These are phyloP conservation scores for Xylaria telfairii DNA, from an alignment of 495 filamentous ascomycete species.

Conservation along the genomic window DNA sequence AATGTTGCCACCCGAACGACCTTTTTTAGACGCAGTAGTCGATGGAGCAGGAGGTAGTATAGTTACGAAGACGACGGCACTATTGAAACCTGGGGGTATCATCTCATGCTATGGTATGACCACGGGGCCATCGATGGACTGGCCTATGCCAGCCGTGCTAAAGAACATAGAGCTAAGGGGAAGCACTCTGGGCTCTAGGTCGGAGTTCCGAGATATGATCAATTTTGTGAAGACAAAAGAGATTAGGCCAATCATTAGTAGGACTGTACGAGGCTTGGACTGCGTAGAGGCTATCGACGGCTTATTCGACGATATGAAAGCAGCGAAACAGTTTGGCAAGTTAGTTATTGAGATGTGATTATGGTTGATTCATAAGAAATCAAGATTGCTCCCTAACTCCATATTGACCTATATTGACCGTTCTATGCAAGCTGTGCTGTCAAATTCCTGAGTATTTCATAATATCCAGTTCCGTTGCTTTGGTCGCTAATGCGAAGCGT, in stretches of 20 bases:
- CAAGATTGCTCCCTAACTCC: not conserved
- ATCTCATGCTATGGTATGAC: slow-evolving; percentile 80
- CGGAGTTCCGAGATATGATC: slow-evolving; percentile 76
- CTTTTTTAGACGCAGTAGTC: slow-evolving; percentile 69
- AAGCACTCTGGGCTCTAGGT: slow-evolving; percentile 73
- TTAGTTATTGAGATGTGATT: not conserved
- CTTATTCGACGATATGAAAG: slow-evolving; percentile 75
- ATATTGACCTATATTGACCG: not conserved
- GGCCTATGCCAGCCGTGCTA: slow-evolving; percentile 69
- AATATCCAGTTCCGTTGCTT: too few species aligned
- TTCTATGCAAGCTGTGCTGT: not conserved
- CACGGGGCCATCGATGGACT: slow-evolving; percentile 70
- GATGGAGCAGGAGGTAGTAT: slow-evolving; percentile 78
- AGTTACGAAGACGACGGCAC: slow-evolving; percentile 58
- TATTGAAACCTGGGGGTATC: slow-evolving; percentile 68
- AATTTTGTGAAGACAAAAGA: slow-evolving; percentile 67
- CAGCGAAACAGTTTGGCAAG: slow-evolving; percentile 74
- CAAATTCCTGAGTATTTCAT: too few species aligned
- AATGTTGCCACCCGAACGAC: slow-evolving; percentile 61
- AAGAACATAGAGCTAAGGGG: slow-evolving; percentile 74
- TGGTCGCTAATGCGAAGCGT: too few species aligned
- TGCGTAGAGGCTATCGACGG: slow-evolving; percentile 67
- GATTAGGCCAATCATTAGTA: slow-evolving; percentile 66
- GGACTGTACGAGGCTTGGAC: slow-evolving; percentile 64
- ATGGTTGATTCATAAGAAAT: slow-evolving; percentile 57